Evolutionary conservation across 148 eudicot genomes (phyloP).

Genomic region (Camellia lanceoleosa): DNA sequence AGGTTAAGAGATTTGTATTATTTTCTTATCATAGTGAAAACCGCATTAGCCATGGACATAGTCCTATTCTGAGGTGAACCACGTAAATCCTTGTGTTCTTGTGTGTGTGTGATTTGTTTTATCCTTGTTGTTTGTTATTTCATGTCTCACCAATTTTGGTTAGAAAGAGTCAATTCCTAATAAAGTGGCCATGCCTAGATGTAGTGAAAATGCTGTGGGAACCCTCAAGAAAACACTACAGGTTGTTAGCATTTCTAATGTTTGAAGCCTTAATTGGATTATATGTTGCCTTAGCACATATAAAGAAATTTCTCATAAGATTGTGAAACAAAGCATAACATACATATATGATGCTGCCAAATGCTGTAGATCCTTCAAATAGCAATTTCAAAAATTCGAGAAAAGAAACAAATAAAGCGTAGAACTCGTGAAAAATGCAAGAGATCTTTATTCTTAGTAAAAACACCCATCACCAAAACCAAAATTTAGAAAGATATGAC

Average conservation of each 20-base stretch:
- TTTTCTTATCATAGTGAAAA: too few species aligned
- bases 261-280: not conserved
- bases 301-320: not conserved
- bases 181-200: not conserved
- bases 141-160: too few species aligned
- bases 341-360: too few species aligned
- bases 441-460: not conserved
- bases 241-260: not conserved
- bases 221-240: not conserved
- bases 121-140: too few species aligned
- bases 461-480: not conserved
- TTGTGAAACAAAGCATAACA: not conserved
- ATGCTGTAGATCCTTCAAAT: not conserved
- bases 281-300: not conserved
- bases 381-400: not conserved
- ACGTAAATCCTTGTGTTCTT: too few species aligned
- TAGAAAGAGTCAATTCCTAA: too few species aligned
- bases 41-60: too few species aligned
- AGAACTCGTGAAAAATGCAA: not conserved
- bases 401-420: not conserved
- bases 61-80: too few species aligned
- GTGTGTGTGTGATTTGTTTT: too few species aligned
- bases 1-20: too few species aligned
- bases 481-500: not conserved
- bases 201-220: not conserved